These are phyloP conservation scores for Apiospora rasikravindrae DNA, from an alignment of 2,329 filamentous ascomycete species.

Conservation along the genomic window DNA sequence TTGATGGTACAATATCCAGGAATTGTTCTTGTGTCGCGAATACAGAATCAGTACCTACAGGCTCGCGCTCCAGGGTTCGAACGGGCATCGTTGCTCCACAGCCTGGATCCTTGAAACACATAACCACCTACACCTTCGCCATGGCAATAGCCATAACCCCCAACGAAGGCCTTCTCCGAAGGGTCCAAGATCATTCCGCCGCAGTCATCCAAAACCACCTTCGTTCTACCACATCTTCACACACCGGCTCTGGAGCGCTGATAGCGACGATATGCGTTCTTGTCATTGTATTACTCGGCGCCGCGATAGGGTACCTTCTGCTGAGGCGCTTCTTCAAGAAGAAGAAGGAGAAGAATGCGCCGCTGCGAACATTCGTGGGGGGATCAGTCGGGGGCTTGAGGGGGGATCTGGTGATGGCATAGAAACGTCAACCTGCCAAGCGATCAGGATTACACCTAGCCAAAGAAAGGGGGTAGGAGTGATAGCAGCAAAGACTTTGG, in stretches of 20 bases:
- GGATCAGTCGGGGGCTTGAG: neutral
- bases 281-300: neutral
- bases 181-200: neutral
- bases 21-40: neutral
- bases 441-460: neutral
- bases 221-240: neutral
- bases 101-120: neutral
- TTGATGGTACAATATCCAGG: no score
- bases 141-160: neutral
- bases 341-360: neutral
- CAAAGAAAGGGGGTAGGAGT: neutral
- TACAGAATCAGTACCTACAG: no score
- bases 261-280: conserved; percentile 7
- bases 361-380: neutral
- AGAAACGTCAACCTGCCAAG: neutral
- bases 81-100: no score
- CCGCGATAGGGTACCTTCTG: neutral
- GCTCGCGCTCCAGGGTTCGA: neutral
- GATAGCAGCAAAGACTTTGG: neutral
- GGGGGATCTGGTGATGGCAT: neutral
- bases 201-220: neutral
- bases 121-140: neutral
- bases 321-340: neutral
- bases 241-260: neutral
- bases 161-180: neutral